phyloP scores from a whole-genome alignment of 139 green algal genomes.

The Coelastrella sp. region DNA sequence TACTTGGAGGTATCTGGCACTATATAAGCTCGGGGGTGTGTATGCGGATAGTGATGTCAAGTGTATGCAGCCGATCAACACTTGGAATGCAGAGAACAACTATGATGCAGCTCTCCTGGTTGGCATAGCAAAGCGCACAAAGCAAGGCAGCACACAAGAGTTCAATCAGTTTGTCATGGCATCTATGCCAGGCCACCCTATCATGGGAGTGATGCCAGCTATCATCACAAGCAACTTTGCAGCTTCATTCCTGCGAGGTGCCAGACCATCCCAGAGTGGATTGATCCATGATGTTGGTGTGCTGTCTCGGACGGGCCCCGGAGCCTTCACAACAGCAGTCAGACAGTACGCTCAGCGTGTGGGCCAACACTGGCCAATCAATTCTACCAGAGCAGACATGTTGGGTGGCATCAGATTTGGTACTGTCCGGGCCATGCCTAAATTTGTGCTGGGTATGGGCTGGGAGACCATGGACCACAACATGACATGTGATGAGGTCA shows the following conservation, averaged over 20 bases:
- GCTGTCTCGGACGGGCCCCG: slow-evolving; percentile 21
- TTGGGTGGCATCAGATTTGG: slow-evolving; percentile 26
- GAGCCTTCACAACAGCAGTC: slow-evolving; percentile 22
- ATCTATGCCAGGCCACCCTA: slow-evolving; percentile 30
- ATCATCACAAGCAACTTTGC: slow-evolving; percentile 39
- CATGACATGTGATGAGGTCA: slow-evolving; percentile 38
- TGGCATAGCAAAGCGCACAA: slow-evolving; percentile 34
- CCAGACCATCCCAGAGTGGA: neutral
- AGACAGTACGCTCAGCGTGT: slow-evolving; percentile 6
- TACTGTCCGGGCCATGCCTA: slow-evolving; percentile 31
- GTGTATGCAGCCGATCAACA: slow-evolving; percentile 43
- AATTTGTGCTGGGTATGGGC: slow-evolving; percentile 40
- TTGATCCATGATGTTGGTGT: neutral
- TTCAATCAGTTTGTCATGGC: slow-evolving; percentile 46
- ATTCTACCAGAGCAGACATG: slow-evolving; percentile 23
- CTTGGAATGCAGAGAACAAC: slow-evolving; percentile 32
- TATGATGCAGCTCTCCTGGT: slow-evolving; percentile 26
- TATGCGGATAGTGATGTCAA: slow-evolving; percentile 46
- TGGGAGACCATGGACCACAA: slow-evolving; percentile 39
- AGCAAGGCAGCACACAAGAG: neutral
- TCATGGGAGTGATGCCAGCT: slow-evolving; percentile 25
- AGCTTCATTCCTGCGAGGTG: neutral
- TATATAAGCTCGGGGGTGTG: slow-evolving; percentile 36
- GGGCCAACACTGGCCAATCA: slow-evolving; percentile 12
- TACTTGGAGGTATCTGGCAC: slow-evolving; percentile 34